These are phyloP conservation scores for Metschnikowia cubensis DNA, from an alignment of 805 yeast species.

Conservation along the genomic window DNA sequence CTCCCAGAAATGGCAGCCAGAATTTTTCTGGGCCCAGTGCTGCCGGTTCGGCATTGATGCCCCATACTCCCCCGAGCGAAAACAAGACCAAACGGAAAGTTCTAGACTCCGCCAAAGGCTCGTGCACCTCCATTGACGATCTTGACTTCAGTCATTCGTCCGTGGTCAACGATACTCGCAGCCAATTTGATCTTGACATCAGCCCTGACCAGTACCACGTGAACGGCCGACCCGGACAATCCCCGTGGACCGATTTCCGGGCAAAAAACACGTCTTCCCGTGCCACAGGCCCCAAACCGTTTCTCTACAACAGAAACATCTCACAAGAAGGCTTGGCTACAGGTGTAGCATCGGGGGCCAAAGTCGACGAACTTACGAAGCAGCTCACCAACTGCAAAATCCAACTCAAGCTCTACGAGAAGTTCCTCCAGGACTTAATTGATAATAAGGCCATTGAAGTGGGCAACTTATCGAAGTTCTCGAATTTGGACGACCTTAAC, in stretches of 20 bases:
- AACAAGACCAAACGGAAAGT: not conserved
- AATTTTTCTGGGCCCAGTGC: not conserved
- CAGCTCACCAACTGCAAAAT: slow-evolving; percentile 33
- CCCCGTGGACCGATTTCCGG: slow-evolving; percentile 12
- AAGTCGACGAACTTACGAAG: slow-evolving; percentile 17
- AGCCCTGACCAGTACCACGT: slow-evolving; percentile 14
- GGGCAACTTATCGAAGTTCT: slow-evolving; percentile 22
- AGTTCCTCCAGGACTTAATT: slow-evolving; percentile 36
- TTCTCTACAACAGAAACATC: slow-evolving; percentile 6
- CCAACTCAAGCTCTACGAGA: slow-evolving; percentile 38
- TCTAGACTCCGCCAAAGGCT: not conserved
- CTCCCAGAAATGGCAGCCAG: not conserved
- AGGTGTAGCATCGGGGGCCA: slow-evolving; percentile 8
- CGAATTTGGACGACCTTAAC: slow-evolving; percentile 12
- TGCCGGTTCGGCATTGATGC: slow-evolving; percentile 5
- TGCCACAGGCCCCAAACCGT: slow-evolving; percentile 10
- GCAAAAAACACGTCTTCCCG: not conserved
- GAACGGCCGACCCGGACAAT: slow-evolving; percentile 3
- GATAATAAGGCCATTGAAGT: slow-evolving; percentile 18
- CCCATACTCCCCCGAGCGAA: not conserved
- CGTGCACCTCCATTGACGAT: not conserved
- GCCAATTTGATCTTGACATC: slow-evolving; percentile 17
- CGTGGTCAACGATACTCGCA: slow-evolving; percentile 13
- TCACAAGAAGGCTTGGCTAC: slow-evolving; percentile 5
- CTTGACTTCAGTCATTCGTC: not conserved